A percentile compares a stretch with the other conserved stretches of the same genome.
phyloP scores from a whole-genome alignment of 768 basidiomycete genomes.

The Cystobasidium ongulense region DNA sequence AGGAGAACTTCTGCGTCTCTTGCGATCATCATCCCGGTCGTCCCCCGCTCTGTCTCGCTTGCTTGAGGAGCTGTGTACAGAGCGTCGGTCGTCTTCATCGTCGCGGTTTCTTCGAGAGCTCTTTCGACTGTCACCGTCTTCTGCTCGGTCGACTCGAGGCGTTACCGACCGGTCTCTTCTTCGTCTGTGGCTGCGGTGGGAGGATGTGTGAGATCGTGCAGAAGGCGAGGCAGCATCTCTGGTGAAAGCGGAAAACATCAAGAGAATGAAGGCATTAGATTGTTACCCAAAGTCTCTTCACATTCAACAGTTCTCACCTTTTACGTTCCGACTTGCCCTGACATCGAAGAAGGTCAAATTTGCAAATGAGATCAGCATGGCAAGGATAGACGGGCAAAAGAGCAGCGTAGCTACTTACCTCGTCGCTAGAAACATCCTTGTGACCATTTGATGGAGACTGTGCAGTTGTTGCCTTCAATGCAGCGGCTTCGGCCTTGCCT shows the following conservation, averaged over 20 bases:
- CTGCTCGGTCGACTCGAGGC: constrained; percentile 10
- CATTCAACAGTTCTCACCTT: not conserved
- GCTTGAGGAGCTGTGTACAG: constrained; percentile 36
- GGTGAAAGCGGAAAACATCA: not conserved
- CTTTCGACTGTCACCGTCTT: not conserved
- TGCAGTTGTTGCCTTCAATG: not conserved
- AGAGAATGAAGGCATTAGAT: not conserved
- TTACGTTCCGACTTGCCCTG: constrained; percentile 11
- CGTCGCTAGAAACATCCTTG: not conserved
- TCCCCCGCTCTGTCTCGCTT: constrained; percentile 55
- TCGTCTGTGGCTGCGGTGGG: constrained; percentile 14
- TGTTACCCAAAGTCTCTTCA: not conserved
- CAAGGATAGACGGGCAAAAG: not conserved
- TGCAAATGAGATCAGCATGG: not conserved
- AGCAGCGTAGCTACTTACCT: not conserved
- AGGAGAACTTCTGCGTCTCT: not conserved
- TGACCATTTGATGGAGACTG: not conserved
- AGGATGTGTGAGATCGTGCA: constrained; percentile 16
- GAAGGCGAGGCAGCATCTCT: constrained; percentile 14
- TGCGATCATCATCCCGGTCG: constrained; percentile 58
- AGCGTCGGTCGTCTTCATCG: constrained; percentile 50
- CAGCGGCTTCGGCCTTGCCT: constrained; percentile 13
- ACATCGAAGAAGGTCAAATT: not conserved
- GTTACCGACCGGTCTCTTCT: constrained; percentile 22
- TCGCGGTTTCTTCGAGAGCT: not conserved